Conservation (phyloP, 805 yeast species). For the Barnettozyma pratensis region DNA sequence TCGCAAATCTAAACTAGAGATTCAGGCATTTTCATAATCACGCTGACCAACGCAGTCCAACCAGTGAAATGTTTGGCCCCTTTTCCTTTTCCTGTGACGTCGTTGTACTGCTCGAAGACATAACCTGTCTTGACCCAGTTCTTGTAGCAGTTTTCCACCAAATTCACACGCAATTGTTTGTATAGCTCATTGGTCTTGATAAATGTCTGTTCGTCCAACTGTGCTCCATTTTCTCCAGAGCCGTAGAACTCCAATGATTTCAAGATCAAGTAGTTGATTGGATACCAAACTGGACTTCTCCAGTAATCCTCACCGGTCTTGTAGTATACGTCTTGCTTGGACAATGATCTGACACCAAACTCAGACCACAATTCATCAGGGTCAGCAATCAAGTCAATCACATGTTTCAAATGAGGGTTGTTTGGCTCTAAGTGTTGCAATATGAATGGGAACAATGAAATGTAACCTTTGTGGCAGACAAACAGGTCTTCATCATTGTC, state of each 20-base stretch:
- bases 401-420: conserved; percentile 41
- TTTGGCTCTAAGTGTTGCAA: conserved; percentile 54
- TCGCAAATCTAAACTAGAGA: conserved; percentile 3
- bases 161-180: conserved; percentile 51
- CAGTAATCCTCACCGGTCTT: conserved; percentile 88
- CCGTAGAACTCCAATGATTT: conserved; percentile 62
- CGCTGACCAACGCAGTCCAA: conserved; percentile 82
- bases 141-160: conserved; percentile 62
- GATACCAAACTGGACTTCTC: conserved; percentile 93
- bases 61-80: conserved; percentile 91
- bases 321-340: conserved; percentile 59
- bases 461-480: conserved; percentile 89
- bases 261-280: conserved; percentile 78
- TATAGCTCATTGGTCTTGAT: conserved; percentile 45
- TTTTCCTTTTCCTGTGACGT: conserved; percentile 62
- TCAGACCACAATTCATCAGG: conserved; percentile 72
- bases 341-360: conserved; percentile 77
- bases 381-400: conserved; percentile 57
- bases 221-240: conserved; percentile 17
- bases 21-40: conserved; percentile 82
- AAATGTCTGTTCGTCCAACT: conserved; percentile 26
- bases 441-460: conserved; percentile 80
- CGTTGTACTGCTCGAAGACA: conserved; percentile 90
- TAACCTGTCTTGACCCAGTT: conserved; percentile 74
- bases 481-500: conserved; percentile 63